These are phyloP conservation scores for Colletotrichum nymphaeae DNA, from an alignment of 2,329 filamentous ascomycete species.

Conservation along the genomic window DNA sequence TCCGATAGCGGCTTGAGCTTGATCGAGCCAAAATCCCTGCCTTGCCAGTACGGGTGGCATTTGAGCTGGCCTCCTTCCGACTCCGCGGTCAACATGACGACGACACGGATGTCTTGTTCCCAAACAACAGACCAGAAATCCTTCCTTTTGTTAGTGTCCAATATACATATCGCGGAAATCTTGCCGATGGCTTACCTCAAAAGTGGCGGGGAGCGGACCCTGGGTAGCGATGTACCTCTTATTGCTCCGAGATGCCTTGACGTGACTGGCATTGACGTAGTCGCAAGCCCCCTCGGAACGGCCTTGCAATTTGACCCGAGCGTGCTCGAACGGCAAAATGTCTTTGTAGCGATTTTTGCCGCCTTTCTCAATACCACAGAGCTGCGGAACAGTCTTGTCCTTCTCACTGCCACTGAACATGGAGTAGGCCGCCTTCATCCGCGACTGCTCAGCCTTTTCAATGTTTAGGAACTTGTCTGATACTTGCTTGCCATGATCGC, in stretches of 20 bases:
- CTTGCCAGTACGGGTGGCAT: constrained; percentile 93
- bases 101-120: constrained; percentile 94
- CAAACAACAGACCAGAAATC: constrained; percentile 99
- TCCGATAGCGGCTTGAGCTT: constrained; percentile 83
- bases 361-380: constrained; percentile 95
- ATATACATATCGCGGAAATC: not conserved
- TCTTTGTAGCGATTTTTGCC: constrained; percentile 98
- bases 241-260: constrained; percentile 83
- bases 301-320: constrained; percentile 82
- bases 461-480: constrained; percentile 87
- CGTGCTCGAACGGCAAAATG: constrained; percentile 95
- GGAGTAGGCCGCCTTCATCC: constrained; percentile 86
- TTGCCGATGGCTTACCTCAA: constrained; percentile 72
- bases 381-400: constrained; percentile 57
- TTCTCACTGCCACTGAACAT: constrained; percentile 52
- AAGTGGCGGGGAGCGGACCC: constrained; percentile 91
- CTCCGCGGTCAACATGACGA: constrained; percentile 97
- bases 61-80: constrained; percentile 93
- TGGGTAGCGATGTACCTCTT: constrained; percentile 97
- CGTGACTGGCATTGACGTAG: constrained; percentile 94
- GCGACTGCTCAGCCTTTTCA: constrained; percentile 85
- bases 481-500: constrained; percentile 82
- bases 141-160: constrained; percentile 53
- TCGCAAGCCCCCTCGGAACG: constrained; percentile 79
- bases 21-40: constrained; percentile 81